Evolutionary conservation across 2,329 filamentous ascomycete species (phyloP), one percentile per base, ranked within the genome.

Genomic region (Whalleya microplaca): DNA sequence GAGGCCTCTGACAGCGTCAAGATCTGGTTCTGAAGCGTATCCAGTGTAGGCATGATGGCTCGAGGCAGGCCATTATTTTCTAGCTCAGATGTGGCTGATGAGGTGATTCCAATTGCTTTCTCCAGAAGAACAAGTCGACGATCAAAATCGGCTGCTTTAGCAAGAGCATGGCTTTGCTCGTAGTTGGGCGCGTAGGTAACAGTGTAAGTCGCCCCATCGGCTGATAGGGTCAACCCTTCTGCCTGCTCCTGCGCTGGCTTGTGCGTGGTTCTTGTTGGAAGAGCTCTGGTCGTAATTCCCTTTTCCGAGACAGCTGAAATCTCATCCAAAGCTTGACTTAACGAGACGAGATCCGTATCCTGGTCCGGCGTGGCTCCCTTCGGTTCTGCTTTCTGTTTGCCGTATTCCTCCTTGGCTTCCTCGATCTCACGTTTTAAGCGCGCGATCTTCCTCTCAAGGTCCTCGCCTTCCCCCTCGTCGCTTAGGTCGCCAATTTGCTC

Each of bases 141-240:
- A 70, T 98, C 94, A 67, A 99, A 97, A 61, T 95, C 90, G 21
- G 93, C 91, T 6, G 91, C 89, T 72, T 92, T 90, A 32, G 87
- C 85, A 37, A 97, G 80, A 21, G 88, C 85, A 67, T 91, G 88
- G 41, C 80, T 87, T 69, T 88, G 82, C 65, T 88, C 84, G 63
- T 86, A 90, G 48, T 74, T 81, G 44, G 78, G 87, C 29, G 84
- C 81, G 64, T 88, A 88, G 27, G 84, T 87, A 47, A 88, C 76
- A 0, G 84, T 88, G 66, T 88, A 89, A 29, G 83, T 87, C 37
- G 83, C 75, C 16, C 71, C 72, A 21, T 71, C 67, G 18, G 58
- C 53, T 8, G 51, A 68, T 53, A 48, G 63, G 56, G 43, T 42
- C 23, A 58, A 20, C 18, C 29, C 48, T 10, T 48, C 59, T 2